These are phyloP conservation scores for Phaeosphaeria sp. DNA, from an alignment of 2,329 filamentous ascomycete genomes.

Conservation along the genomic window DNA sequence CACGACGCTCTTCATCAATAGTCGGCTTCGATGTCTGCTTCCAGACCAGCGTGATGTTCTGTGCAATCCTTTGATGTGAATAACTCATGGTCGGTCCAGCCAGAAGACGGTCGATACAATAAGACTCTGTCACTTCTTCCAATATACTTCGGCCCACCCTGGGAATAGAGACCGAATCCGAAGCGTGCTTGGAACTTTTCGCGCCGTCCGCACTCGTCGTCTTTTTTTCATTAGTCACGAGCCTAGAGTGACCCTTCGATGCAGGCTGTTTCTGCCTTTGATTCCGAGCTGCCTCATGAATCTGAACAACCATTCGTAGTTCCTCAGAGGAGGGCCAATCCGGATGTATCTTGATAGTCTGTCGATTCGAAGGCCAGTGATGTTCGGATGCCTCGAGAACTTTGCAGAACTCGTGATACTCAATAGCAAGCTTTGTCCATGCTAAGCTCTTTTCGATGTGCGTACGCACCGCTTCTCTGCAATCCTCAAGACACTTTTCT, in stretches of 20 bases:
- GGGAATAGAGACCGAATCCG: neutral
- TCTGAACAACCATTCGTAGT: constrained; percentile 19
- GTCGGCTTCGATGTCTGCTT: constrained; percentile 6
- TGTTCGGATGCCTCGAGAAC: constrained; percentile 21
- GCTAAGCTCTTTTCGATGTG: constrained; percentile 21
- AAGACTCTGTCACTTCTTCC: constrained; percentile 4
- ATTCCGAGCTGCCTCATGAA: constrained; percentile 16
- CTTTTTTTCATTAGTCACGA: neutral
- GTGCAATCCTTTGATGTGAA: constrained; percentile 13
- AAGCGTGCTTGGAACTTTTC: neutral
- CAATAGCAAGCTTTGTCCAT: constrained; percentile 26
- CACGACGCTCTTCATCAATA: constrained; percentile 13
- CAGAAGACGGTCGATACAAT: constrained; percentile 24
- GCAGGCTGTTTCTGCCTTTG: neutral
- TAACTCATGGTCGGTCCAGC: constrained; percentile 17
- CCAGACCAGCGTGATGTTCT: constrained; percentile 28
- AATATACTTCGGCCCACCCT: constrained; percentile 11
- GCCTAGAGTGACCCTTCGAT: neutral
- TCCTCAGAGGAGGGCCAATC: constrained; percentile 12
- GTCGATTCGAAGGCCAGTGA: constrained; percentile 5
- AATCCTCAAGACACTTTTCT: constrained; percentile 30
- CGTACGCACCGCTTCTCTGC: constrained; percentile 21
- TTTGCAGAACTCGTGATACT: constrained; percentile 29
- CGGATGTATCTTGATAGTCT: neutral
- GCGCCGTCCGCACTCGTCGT: neutral